A percentile compares a stretch with the other conserved stretches of the same genome.
Conservation (phyloP, 192 early-diverging fungal species). For the Rhizoclosmatium sp. region DNA sequence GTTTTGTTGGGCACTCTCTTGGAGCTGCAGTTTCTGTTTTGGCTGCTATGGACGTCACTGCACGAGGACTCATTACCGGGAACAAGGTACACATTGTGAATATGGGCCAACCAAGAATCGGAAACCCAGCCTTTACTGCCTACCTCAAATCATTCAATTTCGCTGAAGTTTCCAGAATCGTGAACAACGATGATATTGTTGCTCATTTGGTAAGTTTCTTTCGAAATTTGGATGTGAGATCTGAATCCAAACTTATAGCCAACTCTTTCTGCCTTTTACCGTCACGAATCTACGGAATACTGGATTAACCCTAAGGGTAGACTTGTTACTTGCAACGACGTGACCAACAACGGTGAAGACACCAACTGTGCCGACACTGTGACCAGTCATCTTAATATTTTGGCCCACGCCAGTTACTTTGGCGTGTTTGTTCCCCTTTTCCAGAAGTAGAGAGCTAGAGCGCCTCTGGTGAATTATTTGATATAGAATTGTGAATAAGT, state of each 20-base stretch:
- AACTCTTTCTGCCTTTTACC: slow-evolving; percentile 12
- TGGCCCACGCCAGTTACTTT: neutral
- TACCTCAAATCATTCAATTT: slow-evolving; percentile 2
- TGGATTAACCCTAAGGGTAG: slow-evolving; percentile 38
- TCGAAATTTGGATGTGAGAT: neutral
- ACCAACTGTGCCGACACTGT: slow-evolving; percentile 21
- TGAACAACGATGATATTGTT: slow-evolving; percentile 40
- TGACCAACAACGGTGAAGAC: neutral
- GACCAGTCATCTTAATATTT: neutral
- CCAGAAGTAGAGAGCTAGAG: too few species aligned
- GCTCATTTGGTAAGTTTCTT: slow-evolving; percentile 14
- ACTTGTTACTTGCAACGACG: slow-evolving; percentile 38
- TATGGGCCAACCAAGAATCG: slow-evolving; percentile 49
- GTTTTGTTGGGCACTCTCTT: slow-evolving; percentile 47
- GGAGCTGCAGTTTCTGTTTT: slow-evolving; percentile 45
- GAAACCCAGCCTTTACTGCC: slow-evolving; percentile 44
- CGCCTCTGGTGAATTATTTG: too few species aligned
- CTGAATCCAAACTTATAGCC: neutral
- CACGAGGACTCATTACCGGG: neutral
- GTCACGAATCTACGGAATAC: slow-evolving; percentile 38
- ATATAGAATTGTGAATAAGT: too few species aligned
- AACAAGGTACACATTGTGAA: slow-evolving; percentile 39
- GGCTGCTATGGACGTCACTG: slow-evolving; percentile 41
- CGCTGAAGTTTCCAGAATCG: slow-evolving; percentile 4
- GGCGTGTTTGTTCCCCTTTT: neutral